These are phyloP conservation scores for Leucocoprinus leucothites DNA, from an alignment of 768 basidiomycete genomes.

Conservation along the genomic window DNA sequence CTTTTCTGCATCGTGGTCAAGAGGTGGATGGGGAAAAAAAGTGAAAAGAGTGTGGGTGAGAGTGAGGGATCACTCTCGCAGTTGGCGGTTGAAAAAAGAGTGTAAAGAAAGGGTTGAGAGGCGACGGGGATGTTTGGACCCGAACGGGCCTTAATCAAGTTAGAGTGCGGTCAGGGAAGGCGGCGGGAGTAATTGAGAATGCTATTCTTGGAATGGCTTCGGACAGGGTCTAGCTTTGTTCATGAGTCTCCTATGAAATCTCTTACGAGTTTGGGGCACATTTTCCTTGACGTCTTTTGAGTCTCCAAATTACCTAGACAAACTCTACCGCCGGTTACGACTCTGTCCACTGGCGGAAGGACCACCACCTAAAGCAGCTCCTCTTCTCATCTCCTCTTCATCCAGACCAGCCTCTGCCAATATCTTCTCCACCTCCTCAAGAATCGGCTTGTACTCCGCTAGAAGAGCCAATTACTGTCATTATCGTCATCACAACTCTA, in stretches of 20 bases:
- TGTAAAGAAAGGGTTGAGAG: background rate
- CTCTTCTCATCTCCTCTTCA: conserved; percentile 71
- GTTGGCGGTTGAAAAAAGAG: conserved; percentile 14
- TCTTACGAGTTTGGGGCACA: background rate
- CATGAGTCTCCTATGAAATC: background rate
- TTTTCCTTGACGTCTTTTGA: background rate
- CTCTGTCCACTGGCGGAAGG: conserved; percentile 43
- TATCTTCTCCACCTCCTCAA: conserved; percentile 82
- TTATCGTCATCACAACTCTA: background rate
- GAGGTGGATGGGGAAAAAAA: background rate
- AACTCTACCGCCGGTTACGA: conserved; percentile 40
- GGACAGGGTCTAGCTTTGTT: background rate
- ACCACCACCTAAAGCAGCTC: conserved; percentile 40
- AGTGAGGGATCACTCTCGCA: conserved; percentile 9
- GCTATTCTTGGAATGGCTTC: background rate
- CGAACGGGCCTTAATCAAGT: conserved; percentile 5
- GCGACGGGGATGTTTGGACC: background rate
- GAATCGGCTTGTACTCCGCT: conserved; percentile 80
- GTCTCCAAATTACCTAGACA: background rate
- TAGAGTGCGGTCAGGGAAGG: conserved; percentile 6
- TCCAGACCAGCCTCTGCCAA: conserved; percentile 81
- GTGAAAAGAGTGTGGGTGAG: conserved; percentile 9
- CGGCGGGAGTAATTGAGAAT: background rate
- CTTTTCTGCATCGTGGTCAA: background rate
- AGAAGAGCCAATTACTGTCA: conserved; percentile 2